phyloP scores from a whole-genome alignment of 192 early-diverging fungal species.

The Coemansia sp. region DNA sequence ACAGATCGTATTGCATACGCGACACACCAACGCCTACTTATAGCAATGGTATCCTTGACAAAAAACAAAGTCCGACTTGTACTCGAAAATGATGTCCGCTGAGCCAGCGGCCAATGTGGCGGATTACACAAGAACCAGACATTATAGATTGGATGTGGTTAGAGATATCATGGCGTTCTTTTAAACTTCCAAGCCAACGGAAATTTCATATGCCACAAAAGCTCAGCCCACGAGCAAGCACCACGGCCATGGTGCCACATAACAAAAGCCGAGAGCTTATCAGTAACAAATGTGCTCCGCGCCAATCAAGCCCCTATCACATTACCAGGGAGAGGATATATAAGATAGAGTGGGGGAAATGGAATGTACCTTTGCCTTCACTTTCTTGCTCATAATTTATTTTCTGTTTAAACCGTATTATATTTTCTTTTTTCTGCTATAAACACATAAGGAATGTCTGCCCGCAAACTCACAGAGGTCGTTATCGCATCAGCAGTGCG shows the following conservation, averaged over 20 bases:
- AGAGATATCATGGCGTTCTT: neutral
- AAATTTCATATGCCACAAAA: neutral
- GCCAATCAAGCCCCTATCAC: neutral
- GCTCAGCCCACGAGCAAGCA: neutral
- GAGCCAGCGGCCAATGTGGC: neutral
- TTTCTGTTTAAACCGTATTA: neutral
- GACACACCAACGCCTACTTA: neutral
- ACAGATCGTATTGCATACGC: neutral
- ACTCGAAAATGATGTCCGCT: neutral
- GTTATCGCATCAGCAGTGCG: slow-evolving; percentile 64
- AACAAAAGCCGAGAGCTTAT: no score
- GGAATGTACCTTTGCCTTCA: neutral
- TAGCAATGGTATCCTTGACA: no score
- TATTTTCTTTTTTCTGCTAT: neutral
- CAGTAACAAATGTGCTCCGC: neutral
- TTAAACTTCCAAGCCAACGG: neutral
- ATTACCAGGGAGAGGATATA: neutral
- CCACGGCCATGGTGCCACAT: neutral
- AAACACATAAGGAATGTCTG: slow-evolving; percentile 16
- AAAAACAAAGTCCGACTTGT: no score
- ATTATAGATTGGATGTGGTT: neutral
- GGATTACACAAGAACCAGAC: neutral
- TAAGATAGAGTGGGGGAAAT: no score
- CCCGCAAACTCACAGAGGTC: slow-evolving; percentile 46
- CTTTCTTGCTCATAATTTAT: neutral